phyloP scores from a whole-genome alignment of 352 stramenopile genomes.

The Pythium inflatum region DNA sequence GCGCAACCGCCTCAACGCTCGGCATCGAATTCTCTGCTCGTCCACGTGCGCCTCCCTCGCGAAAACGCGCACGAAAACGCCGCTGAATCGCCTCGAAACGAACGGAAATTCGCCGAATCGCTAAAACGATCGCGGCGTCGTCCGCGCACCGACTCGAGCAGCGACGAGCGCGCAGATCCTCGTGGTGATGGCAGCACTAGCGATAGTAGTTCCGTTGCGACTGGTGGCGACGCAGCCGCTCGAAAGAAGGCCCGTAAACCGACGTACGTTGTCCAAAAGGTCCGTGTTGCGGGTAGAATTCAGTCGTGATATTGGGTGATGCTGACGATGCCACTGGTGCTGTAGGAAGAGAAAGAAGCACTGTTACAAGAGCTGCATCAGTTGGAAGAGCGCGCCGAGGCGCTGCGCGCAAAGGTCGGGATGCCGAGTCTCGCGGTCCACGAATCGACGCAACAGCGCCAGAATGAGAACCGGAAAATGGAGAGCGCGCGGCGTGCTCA shows the following conservation, averaged over 20 bases:
- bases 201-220: neutral
- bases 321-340: too few relatives aligned
- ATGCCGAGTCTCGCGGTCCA: conserved; percentile 8
- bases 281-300: too few relatives aligned
- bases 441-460: neutral
- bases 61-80: neutral
- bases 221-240: neutral
- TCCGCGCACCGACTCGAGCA: neutral
- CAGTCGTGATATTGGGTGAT: too few relatives aligned
- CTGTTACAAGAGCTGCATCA: conserved; percentile 9
- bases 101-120: neutral
- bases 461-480: conserved; percentile 16
- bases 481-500: conserved; percentile 11
- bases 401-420: conserved; percentile 6
- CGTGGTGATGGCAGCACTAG: neutral
- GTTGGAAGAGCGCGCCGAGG: conserved; percentile 2
- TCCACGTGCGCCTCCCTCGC: conserved; percentile 7
- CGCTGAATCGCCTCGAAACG: neutral
- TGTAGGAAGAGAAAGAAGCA: conserved; percentile 21
- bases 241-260: conserved; percentile 14
- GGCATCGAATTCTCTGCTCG: conserved; percentile 6
- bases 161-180: neutral
- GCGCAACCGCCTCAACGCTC: too few relatives aligned
- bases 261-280: conserved; percentile 15
- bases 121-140: neutral